Evolutionary conservation across 2,329 filamentous ascomycete species (phyloP), one percentile per base, ranked within the genome.

Genomic region (Cladophialophora chaetospira): DNA sequence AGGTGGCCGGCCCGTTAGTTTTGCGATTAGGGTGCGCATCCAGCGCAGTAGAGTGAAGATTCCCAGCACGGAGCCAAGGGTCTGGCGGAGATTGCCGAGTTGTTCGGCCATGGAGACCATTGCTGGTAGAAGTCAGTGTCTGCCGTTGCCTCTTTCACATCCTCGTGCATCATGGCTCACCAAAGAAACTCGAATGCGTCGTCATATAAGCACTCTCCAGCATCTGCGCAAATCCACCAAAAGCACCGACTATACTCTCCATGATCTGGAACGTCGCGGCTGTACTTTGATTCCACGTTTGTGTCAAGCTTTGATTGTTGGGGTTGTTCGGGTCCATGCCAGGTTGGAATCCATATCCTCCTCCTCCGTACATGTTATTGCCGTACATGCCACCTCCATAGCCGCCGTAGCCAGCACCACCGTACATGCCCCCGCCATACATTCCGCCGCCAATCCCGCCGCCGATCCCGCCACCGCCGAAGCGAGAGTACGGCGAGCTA

Each of bases 131-230:
- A 62, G n/a, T 66, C 53, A 63, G 49, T 45, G 25, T n/a, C n/a
- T n/a, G n/a, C n/a, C n/a, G n/a, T 54, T 4, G 28, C 15, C 17
- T 40, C 36, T 40, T 21, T 51, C 42, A 50, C n/a, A 62, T 58
- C 63, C 36, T 52, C 47, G 25, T 10, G 2, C 15, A 19, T 21
- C 13, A n/a, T 48, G 9, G 75, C 88, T 68, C 82, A 96, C 91
- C 92, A 69, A 97, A 99, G 75, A 99, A 99, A 52, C 91, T 96
- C 4, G 92, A 97, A 74, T 99, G 94, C 0, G 94, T 99, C 26
- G 95, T 94, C 95, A 99, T 99, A 69, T 97, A 99, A 9, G 94
- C 97, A 78, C 94, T 97, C 76, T 99, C 94, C 25, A 99, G 82
- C 94, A 99, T 99, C 78, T 99, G 94, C 10, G 95, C 91, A 71